Percentiles rank a stretch among this genome's conserved stretches.
Conservation (phyloP, 306 rosid species). For the Castanea sativa region DNA sequence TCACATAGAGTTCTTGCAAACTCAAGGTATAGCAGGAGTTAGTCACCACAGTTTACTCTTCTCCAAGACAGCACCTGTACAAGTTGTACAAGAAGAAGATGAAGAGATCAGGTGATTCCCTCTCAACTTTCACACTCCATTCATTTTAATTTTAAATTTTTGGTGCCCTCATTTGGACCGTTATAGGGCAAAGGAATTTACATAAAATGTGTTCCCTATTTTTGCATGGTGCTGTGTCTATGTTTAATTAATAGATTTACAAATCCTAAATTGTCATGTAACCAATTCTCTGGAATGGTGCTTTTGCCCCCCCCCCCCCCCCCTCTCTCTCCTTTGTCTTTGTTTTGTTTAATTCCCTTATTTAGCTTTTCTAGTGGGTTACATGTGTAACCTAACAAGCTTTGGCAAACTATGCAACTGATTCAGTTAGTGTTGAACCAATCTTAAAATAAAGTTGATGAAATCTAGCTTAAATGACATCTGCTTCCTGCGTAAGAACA, state of each 20-base stretch:
- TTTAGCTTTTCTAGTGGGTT: not conserved
- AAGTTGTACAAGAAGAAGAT: slow-evolving; percentile 42
- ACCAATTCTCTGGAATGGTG: not conserved
- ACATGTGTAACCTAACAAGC: not conserved
- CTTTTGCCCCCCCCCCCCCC: not conserved
- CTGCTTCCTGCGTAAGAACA: too few relatives aligned
- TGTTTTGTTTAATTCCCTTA: not conserved
- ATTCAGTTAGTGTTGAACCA: too few relatives aligned
- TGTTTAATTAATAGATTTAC: not conserved
- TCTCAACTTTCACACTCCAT: not conserved
- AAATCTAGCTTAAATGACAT: too few relatives aligned
- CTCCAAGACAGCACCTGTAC: slow-evolving; percentile 73
- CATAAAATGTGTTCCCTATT: not conserved
- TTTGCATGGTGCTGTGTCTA: not conserved
- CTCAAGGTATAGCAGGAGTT: slow-evolving; percentile 81
- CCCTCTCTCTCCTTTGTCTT: not conserved
- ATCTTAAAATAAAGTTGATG: too few relatives aligned
- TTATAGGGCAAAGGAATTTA: not conserved
- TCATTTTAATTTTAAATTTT: not conserved
- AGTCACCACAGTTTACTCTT: slow-evolving; percentile 95
- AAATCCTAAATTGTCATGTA: not conserved
- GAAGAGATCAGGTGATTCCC: slow-evolving; percentile 54
- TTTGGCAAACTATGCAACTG: too few relatives aligned
- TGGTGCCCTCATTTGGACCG: not conserved
- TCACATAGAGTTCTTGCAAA: slow-evolving; percentile 67